Evolutionary conservation across 2,329 filamentous ascomycete genomes (phyloP).

Genomic region (Aureobasidium vineae): DNA sequence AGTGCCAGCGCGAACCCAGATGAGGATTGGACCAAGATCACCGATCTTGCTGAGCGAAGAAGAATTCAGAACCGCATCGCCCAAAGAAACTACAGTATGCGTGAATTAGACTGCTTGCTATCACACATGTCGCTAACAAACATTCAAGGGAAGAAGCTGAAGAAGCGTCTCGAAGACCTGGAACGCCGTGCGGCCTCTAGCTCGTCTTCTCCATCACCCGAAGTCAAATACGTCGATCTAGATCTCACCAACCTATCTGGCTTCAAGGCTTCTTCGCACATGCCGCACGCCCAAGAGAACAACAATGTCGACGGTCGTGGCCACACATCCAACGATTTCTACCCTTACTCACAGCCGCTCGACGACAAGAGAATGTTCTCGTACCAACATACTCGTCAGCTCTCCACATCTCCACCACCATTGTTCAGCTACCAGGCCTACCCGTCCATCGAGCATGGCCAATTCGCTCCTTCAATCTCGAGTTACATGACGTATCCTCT

Average conservation of each 20-base stretch:
- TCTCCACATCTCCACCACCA: slow-evolving; percentile 69
- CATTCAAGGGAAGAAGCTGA: slow-evolving; percentile 78
- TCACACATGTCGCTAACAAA: slow-evolving; percentile 31
- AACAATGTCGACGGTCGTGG: slow-evolving; percentile 31
- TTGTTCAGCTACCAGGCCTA: slow-evolving; percentile 56
- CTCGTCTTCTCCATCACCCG: slow-evolving; percentile 60
- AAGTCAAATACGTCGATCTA: slow-evolving; percentile 57
- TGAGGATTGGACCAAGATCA: slow-evolving; percentile 99
- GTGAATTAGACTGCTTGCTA: slow-evolving; percentile 2
- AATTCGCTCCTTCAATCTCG: slow-evolving; percentile 46
- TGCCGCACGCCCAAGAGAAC: neutral
- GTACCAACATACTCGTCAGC: slow-evolving; percentile 64
- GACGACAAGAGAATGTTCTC: slow-evolving; percentile 67
- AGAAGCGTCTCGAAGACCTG: slow-evolving; percentile 82
- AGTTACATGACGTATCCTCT: slow-evolving; percentile 43
- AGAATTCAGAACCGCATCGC: slow-evolving; percentile 97
- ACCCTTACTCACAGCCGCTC: slow-evolving; percentile 15
- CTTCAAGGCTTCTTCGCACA: neutral
- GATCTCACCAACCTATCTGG: slow-evolving; percentile 34
- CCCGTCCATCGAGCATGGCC: slow-evolving; percentile 25
- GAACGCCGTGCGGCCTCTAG: slow-evolving; percentile 71
- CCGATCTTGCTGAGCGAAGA: slow-evolving; percentile 88
- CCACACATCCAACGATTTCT: slow-evolving; percentile 9
- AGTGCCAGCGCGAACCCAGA: slow-evolving; percentile 92
- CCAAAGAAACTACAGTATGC: slow-evolving; percentile 92